Base-by-base conservation (phyloP, 2,329 filamentous ascomycete species). In the Clonostachys chloroleuca region DNA sequence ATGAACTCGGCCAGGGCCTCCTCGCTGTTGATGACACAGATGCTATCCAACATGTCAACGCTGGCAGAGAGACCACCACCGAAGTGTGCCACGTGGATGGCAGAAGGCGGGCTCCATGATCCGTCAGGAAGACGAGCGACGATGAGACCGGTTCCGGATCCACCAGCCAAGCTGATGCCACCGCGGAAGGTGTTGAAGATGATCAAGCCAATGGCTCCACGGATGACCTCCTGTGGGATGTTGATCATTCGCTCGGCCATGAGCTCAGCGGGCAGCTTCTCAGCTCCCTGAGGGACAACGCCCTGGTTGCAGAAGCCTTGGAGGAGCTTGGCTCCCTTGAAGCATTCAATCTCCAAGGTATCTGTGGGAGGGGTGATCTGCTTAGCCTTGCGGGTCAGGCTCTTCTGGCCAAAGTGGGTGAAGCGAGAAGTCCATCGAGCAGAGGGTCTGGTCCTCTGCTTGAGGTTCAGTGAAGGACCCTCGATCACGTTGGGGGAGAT, bases 41-140 rank as follows among this genome's bases (percentile, higher is more conserved):
- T 88, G 56, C 88, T 94, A 63, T 95, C 90, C 68, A 94, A 95
- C 30, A 95, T 90, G 63, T 95, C 90, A 12, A 92, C 78, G 12
- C 90, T 90, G 1, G 88, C 80, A 50, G 92, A 76, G 60, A 95
- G 89, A 0, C 90, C 90, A 2, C 90, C 78, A 5, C 87, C 89
- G 2, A 89, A 78, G 0, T 88, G 89, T 59, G 92, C 87, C 24
- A 94, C 77, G 65, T 92, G 78, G 59, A 95, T 92, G 34, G 87
- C 90, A 0, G 85, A 89, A 0, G 90, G 90, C 2, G 89, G 86
- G 39, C 86, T 89, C 89, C 89, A 95, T 9, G 70, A 72, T 13
- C 84, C 84, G 57, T 87, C 82, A 4, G 75, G 72, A 34, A 79
- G 74, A 12, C 82, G 80, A 6, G 78, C 80, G 46, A 87, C 70